Base-by-base conservation (phyloP, 2,329 filamentous ascomycete species). In the Colletotrichum sp. region DNA sequence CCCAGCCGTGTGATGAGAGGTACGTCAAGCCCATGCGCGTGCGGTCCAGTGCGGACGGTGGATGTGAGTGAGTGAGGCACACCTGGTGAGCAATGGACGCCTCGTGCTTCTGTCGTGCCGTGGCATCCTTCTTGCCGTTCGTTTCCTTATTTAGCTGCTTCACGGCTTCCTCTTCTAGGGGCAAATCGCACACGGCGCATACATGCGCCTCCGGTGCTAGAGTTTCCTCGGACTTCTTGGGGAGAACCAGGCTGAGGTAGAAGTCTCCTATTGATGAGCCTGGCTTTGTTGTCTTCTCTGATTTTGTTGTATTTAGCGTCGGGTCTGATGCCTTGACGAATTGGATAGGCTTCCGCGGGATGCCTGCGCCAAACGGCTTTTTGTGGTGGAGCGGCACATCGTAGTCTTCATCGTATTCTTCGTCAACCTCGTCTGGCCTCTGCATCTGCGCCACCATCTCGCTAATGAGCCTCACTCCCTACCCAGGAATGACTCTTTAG, bases 61-160 rank as follows among this genome's bases (percentile, higher is more conserved):
- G 93, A 72, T 94, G 91, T 1, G 92, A 93, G 79, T 95, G 93
- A 6, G 86, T 81, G 2, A 95, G 85, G 74, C 90, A 92, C 47
- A 94, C 88, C 83, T 95, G 93, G 79, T 96, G 94, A 8, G 92
- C 91, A 69, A 94, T 87, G 36, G 90, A 92, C 31, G 88, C 85
- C 78, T 91, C 90, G 80, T 93, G 93, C 43, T 73, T 78, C 8
- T 72, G 73, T 68, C 65, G 36, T 65, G 80, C 74, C n/a, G 74
- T 69, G 66, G 75, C 67, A 15, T 13, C 58, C 62, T 78, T 21
- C 15, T 31, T 80, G 6, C 77, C 81, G 81, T 5, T 77, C 64
- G 31, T 70, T 72, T 55, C 77, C 73, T 59, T 68, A 21, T 11
- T n/a, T 38, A 54, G 29, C 36, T 73, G 31, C 21, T 69, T 66